Conservation (phyloP, 805 yeast genomes). For the Huiozyma naganishii region DNA sequence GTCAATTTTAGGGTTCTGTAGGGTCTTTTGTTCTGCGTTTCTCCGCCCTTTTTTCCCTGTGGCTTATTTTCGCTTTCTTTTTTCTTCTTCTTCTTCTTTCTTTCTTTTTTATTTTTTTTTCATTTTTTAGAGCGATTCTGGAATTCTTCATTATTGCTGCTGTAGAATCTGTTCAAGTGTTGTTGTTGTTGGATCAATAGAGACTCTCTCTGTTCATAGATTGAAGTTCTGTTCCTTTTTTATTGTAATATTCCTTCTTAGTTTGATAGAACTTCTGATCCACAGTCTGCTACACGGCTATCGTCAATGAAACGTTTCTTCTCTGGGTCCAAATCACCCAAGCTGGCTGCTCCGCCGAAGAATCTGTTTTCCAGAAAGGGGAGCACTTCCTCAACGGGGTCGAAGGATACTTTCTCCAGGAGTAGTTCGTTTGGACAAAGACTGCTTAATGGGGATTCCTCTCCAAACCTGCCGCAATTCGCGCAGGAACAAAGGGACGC, state of each 20-base stretch:
- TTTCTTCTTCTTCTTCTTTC: background rate
- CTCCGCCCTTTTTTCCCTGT: background rate
- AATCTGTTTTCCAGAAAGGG: background rate
- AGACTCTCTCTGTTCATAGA: too few relatives aligned
- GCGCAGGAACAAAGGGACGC: background rate
- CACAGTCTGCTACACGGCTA: too few relatives aligned
- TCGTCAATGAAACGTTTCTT: constrained; percentile 19
- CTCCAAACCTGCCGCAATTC: constrained; percentile 5
- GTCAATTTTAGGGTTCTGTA: too few relatives aligned
- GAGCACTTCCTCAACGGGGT: background rate
- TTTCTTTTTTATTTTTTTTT: too few relatives aligned
- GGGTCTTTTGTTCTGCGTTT: too few relatives aligned
- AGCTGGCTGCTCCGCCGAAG: background rate
- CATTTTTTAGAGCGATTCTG: too few relatives aligned
- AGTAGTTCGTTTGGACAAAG: constrained; percentile 4
- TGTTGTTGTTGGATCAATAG: too few relatives aligned
- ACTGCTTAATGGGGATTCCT: constrained; percentile 4
- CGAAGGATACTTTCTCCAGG: background rate
- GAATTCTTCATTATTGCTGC: too few relatives aligned
- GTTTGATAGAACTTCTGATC: too few relatives aligned
- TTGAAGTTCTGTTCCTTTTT: too few relatives aligned
- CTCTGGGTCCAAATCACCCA: constrained; percentile 14
- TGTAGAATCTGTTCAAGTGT: too few relatives aligned
- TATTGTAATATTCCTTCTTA: too few relatives aligned
- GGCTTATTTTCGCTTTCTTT: background rate